Evolutionary conservation across 2,329 filamentous ascomycete genomes (phyloP).

Genomic region (Fusarium piperis): DNA sequence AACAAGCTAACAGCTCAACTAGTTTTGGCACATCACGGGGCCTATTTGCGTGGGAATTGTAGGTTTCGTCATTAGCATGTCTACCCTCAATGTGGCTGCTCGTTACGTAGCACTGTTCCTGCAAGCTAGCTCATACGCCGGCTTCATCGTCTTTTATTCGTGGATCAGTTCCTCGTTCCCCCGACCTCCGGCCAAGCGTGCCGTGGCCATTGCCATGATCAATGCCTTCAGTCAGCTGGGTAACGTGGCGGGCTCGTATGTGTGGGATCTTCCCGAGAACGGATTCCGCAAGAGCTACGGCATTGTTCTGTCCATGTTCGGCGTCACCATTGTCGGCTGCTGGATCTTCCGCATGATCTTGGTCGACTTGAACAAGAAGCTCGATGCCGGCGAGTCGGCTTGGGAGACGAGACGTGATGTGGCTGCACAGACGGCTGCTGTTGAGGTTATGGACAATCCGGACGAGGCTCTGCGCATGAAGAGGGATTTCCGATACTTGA

Average conservation of each 20-base stretch:
- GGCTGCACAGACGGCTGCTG: constrained; percentile 51
- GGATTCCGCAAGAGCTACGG: constrained; percentile 72
- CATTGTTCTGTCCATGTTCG: constrained; percentile 73
- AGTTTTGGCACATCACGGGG: constrained; percentile 67
- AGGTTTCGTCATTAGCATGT: constrained; percentile 70
- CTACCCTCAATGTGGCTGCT: constrained; percentile 63
- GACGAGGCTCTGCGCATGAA: constrained; percentile 57
- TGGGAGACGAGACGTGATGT: constrained; percentile 52
- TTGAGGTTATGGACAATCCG: constrained; percentile 52
- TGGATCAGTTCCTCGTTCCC: constrained; percentile 68
- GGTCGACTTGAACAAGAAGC: constrained; percentile 56
- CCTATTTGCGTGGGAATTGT: constrained; percentile 63
- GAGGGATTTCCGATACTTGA: constrained; percentile 59
- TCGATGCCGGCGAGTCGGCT: constrained; percentile 54
- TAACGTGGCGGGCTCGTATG: constrained; percentile 69
- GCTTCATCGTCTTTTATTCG: constrained; percentile 67
- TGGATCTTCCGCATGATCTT: constrained; percentile 59
- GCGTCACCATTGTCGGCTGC: constrained; percentile 64
- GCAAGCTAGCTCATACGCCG: constrained; percentile 66
- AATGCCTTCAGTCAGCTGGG: constrained; percentile 68
- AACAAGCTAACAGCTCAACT: neutral
- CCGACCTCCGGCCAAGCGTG: constrained; percentile 68
- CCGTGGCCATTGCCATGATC: constrained; percentile 68
- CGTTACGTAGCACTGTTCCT: constrained; percentile 70
- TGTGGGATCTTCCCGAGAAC: constrained; percentile 68